These are phyloP conservation scores for Micractinium sp. DNA, from an alignment of 139 green algal species.

Conservation along the genomic window DNA sequence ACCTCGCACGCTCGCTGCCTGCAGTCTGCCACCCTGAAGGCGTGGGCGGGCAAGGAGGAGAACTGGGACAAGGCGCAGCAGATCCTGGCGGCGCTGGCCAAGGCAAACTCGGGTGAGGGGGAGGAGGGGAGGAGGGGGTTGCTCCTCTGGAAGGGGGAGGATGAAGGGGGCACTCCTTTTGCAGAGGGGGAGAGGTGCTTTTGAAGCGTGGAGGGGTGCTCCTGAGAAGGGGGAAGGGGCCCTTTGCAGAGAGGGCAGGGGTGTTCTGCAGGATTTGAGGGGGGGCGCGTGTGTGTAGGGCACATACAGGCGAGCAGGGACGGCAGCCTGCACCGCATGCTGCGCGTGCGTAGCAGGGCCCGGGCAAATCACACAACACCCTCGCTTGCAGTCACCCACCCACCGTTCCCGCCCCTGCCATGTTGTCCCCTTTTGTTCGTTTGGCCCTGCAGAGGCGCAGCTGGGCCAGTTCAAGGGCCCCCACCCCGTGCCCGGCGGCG, in stretches of 20 bases:
- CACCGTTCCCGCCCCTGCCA: neutral
- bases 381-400: neutral
- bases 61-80: conserved; percentile 70
- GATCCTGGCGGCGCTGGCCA: conserved; percentile 71
- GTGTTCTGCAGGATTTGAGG: too few relatives aligned
- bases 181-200: too few relatives aligned
- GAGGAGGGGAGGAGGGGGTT: neutral
- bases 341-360: too few relatives aligned
- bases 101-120: conserved; percentile 63
- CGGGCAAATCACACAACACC: too few relatives aligned
- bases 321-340: too few relatives aligned
- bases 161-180: too few relatives aligned
- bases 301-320: too few relatives aligned
- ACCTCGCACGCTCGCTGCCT: neutral
- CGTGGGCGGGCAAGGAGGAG: conserved; percentile 46
- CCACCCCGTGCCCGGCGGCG: conserved; percentile 75
- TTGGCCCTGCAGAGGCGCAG: conserved; percentile 61
- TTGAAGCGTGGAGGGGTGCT: too few relatives aligned
- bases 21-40: conserved; percentile 52
- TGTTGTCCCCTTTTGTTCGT: neutral
- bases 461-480: conserved; percentile 72
- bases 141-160: too few relatives aligned
- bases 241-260: too few relatives aligned
- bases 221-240: too few relatives aligned
- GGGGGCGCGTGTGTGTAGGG: too few relatives aligned